Evolutionary conservation across 2,329 filamentous ascomycete species (phyloP).

Genomic region (Pestalotiopsis sp.): DNA sequence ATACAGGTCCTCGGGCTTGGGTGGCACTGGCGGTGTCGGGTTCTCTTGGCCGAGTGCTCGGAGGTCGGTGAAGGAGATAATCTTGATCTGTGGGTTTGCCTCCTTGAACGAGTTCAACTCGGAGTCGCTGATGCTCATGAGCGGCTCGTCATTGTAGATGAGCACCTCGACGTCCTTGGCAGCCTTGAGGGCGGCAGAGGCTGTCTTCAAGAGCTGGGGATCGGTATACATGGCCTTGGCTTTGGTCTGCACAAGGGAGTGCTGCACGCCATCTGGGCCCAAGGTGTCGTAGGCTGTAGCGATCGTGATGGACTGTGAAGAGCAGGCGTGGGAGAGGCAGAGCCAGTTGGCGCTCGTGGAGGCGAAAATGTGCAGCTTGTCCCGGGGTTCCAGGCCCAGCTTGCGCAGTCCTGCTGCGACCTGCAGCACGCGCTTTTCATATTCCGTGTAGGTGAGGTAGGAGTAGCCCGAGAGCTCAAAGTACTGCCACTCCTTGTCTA

Average conservation of each 20-base stretch:
- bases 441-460: constrained; percentile 80
- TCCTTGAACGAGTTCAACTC: constrained; percentile 59
- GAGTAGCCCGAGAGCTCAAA: constrained; percentile 81
- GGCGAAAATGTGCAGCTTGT: constrained; percentile 80
- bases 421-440: constrained; percentile 69
- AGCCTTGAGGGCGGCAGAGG: constrained; percentile 57
- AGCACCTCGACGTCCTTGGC: constrained; percentile 59
- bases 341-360: constrained; percentile 88
- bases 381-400: constrained; percentile 67
- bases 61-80: constrained; percentile 59
- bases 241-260: constrained; percentile 81
- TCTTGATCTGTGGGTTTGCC: constrained; percentile 55
- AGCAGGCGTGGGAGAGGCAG: constrained; percentile 73
- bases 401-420: constrained; percentile 75
- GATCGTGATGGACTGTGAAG: constrained; percentile 86
- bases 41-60: constrained; percentile 65
- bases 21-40: constrained; percentile 70
- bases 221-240: constrained; percentile 87
- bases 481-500: constrained; percentile 90
- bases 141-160: constrained; percentile 62
- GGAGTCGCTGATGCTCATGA: constrained; percentile 52
- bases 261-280: constrained; percentile 79
- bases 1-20: constrained; percentile 75
- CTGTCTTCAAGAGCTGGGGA: constrained; percentile 71
- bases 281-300: constrained; percentile 96